phyloP scores from a whole-genome alignment of 345 rosid species.

The Populus euphratica region DNA sequence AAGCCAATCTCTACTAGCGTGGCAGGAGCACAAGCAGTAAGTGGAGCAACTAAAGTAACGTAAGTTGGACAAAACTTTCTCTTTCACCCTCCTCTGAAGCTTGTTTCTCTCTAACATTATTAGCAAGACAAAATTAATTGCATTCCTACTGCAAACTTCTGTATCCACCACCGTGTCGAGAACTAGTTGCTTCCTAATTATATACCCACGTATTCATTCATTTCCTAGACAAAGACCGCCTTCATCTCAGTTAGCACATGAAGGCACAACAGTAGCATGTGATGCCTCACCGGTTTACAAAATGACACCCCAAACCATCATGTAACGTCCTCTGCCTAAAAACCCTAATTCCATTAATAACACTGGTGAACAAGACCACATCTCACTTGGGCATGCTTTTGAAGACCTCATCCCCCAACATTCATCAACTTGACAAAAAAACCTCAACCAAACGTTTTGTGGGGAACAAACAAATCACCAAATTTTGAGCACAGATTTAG shows the following conservation, averaged over 20 bases:
- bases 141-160: slow-evolving; percentile 63
- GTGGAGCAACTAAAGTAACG: slow-evolving; percentile 56
- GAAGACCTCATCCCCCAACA: no score
- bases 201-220: slow-evolving; percentile 50
- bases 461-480: no score
- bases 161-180: slow-evolving; percentile 33
- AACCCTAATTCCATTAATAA: no score
- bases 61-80: slow-evolving; percentile 40
- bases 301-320: no score
- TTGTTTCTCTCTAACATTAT: slow-evolving; percentile 42
- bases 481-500: no score
- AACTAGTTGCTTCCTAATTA: slow-evolving; percentile 37
- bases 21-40: slow-evolving; percentile 62
- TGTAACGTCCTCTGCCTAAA: no score
- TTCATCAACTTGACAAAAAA: no score
- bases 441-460: no score
- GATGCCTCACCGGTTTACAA: no score
- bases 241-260: slow-evolving; percentile 54
- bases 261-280: slow-evolving; percentile 45
- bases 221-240: slow-evolving; percentile 44
- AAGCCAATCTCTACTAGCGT: slow-evolving; percentile 48
- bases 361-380: no score
- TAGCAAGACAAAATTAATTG: slow-evolving; percentile 58
- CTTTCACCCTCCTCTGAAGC: slow-evolving; percentile 52
- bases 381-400: no score